Evolutionary conservation across 2,329 filamentous ascomycete species (phyloP).

Genomic region (Fusarium sp.): DNA sequence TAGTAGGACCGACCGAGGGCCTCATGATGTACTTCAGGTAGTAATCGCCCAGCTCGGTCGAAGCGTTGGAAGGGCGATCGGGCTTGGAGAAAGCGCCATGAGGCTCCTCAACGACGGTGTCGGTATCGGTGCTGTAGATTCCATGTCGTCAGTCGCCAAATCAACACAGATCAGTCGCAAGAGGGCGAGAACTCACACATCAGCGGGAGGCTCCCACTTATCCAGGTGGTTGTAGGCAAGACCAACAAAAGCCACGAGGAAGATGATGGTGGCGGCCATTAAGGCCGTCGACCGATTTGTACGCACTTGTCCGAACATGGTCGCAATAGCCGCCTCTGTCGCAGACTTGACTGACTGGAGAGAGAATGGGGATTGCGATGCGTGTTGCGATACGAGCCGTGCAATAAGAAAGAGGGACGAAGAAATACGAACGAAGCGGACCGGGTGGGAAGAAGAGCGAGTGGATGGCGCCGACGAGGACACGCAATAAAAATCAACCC

Average conservation of each 20-base stretch:
- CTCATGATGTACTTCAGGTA: slow-evolving; percentile 50
- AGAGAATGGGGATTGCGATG: background rate
- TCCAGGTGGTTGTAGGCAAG: slow-evolving; percentile 50
- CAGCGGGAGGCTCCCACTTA: slow-evolving; percentile 42
- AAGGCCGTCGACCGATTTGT: slow-evolving; percentile 48
- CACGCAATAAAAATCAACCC: slow-evolving; percentile 33
- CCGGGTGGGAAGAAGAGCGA: slow-evolving; percentile 20
- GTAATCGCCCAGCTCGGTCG: slow-evolving; percentile 45
- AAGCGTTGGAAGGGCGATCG: slow-evolving; percentile 22
- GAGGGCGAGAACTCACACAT: slow-evolving; percentile 35
- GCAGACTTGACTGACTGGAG: background rate
- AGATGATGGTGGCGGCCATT: slow-evolving; percentile 47
- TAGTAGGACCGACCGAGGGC: slow-evolving; percentile 44
- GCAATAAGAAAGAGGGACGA: slow-evolving; percentile 5
- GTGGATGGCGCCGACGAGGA: slow-evolving; percentile 36
- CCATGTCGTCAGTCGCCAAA: background rate
- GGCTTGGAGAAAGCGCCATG: slow-evolving; percentile 34
- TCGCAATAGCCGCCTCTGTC: slow-evolving; percentile 41
- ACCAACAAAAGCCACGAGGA: slow-evolving; percentile 48
- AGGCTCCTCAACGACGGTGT: slow-evolving; percentile 33
- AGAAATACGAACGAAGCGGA: slow-evolving; percentile 1
- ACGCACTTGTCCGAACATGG: slow-evolving; percentile 48
- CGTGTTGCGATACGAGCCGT: background rate
- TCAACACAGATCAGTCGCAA: background rate
- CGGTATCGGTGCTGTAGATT: slow-evolving; percentile 36